phyloP scores from a whole-genome alignment of 2,329 filamentous ascomycete genomes.

The Annulohypoxylon truncatum region DNA sequence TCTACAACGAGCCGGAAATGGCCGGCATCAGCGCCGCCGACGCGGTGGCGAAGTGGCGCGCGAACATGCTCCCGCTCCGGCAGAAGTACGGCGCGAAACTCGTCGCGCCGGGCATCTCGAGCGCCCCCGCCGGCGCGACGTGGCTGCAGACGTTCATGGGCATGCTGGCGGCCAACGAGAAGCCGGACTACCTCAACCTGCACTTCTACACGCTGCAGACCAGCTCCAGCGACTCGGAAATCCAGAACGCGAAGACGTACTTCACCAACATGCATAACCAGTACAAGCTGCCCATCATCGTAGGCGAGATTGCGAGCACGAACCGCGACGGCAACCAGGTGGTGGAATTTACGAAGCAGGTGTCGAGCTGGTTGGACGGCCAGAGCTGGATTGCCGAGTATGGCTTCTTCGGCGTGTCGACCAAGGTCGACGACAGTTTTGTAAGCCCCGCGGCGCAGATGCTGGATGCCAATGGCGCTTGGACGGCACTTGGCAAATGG shows the following conservation, averaged over 20 bases:
- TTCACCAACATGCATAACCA: conserved; percentile 51
- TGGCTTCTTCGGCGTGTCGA: conserved; percentile 57
- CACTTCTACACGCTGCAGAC: conserved; percentile 54
- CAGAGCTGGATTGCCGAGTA: conserved; percentile 56
- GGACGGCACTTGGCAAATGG: conserved; percentile 47
- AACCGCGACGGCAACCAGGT: conserved; percentile 52
- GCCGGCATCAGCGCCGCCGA: conserved; percentile 47
- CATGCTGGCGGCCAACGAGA: conserved; percentile 44
- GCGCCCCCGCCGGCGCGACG: conserved; percentile 50
- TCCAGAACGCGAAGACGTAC: conserved; percentile 52
- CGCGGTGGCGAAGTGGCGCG: conserved; percentile 52
- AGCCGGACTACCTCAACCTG: conserved; percentile 56
- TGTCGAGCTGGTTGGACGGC: conserved; percentile 56
- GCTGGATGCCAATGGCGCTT: conserved; percentile 54
- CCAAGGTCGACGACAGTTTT: conserved; percentile 54
- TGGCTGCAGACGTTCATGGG: conserved; percentile 56
- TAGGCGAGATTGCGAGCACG: conserved; percentile 57
- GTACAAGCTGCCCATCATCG: conserved; percentile 47
- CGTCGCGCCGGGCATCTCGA: conserved; percentile 54
- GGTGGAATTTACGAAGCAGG: conserved; percentile 52
- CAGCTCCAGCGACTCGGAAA: conserved; percentile 44
- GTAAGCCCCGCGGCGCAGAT: conserved; percentile 59
- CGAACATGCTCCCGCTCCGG: conserved; percentile 51
- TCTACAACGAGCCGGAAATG: conserved; percentile 59
- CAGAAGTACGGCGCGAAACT: conserved; percentile 48